These are phyloP conservation scores for Colletotrichum siamense DNA, from an alignment of 2,329 filamentous ascomycete genomes.

Conservation along the genomic window DNA sequence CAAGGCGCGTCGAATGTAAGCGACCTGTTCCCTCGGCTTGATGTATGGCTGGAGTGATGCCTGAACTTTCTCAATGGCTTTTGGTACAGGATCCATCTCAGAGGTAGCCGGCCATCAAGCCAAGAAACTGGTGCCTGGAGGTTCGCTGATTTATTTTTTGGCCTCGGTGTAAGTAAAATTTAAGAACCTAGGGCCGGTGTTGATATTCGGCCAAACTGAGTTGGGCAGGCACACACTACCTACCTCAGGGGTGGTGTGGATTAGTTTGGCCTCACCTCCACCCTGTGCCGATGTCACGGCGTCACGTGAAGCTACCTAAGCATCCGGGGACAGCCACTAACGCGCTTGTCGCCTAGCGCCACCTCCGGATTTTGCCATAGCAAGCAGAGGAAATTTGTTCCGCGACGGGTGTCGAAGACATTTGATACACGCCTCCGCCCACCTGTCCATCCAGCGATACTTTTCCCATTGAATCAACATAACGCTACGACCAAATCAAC, in stretches of 20 bases:
- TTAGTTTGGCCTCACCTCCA: background rate
- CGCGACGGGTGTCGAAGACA: constrained; percentile 5
- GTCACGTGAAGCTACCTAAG: background rate
- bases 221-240: background rate
- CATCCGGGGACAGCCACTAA: background rate
- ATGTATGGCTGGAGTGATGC: constrained; percentile 56
- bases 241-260: constrained; percentile 5
- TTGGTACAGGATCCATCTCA: constrained; percentile 33
- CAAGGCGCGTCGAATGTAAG: constrained; percentile 60
- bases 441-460: background rate
- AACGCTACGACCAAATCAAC: background rate
- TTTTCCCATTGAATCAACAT: background rate
- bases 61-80: constrained; percentile 44
- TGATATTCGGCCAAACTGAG: background rate
- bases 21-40: constrained; percentile 61
- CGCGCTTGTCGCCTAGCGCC: constrained; percentile 8
- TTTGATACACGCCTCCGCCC: constrained; percentile 4
- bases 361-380: background rate
- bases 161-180: background rate
- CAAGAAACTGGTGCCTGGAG: background rate
- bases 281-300: background rate
- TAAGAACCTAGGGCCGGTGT: background rate
- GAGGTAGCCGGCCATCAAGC: background rate
- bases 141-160: background rate
- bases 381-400: constrained; percentile 20